Conservation (phyloP, 192 early-diverging fungal genomes). For the Radiomyces spectabilis region DNA sequence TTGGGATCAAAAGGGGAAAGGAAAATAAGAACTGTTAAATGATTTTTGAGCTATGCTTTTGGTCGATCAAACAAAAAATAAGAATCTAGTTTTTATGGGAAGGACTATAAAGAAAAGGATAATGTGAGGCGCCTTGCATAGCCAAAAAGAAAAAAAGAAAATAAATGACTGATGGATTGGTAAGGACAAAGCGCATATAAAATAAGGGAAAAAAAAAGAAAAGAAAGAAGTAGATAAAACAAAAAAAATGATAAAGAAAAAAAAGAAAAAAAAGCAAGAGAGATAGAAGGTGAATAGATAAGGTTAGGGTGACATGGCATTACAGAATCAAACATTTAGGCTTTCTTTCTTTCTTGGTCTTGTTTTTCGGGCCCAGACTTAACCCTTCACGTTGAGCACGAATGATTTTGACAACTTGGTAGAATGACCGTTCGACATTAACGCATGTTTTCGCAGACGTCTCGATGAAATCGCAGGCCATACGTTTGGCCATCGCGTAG, state of each 20-base stretch:
- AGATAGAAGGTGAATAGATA: not conserved
- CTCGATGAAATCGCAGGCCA: slow-evolving; percentile 79
- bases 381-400: slow-evolving; percentile 48
- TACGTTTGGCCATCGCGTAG: slow-evolving; percentile 56
- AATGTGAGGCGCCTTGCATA: not conserved
- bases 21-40: not conserved
- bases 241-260: not conserved
- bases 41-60: not conserved
- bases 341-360: slow-evolving; percentile 25
- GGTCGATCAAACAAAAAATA: not conserved
- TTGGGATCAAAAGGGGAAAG: no score
- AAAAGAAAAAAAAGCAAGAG: not conserved
- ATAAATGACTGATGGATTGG: not conserved
- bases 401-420: slow-evolving; percentile 69
- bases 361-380: slow-evolving; percentile 10
- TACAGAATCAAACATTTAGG: slow-evolving; percentile 22
- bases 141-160: not conserved
- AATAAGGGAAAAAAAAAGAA: not conserved
- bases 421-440: slow-evolving; percentile 83
- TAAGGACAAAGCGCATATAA: not conserved
- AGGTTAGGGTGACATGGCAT: no score
- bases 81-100: not conserved
- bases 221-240: not conserved
- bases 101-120: not conserved
- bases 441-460: slow-evolving; percentile 78